Evolutionary conservation across 2,329 filamentous ascomycete species (phyloP).

Genomic region (Dendrostoma leiphaemia): DNA sequence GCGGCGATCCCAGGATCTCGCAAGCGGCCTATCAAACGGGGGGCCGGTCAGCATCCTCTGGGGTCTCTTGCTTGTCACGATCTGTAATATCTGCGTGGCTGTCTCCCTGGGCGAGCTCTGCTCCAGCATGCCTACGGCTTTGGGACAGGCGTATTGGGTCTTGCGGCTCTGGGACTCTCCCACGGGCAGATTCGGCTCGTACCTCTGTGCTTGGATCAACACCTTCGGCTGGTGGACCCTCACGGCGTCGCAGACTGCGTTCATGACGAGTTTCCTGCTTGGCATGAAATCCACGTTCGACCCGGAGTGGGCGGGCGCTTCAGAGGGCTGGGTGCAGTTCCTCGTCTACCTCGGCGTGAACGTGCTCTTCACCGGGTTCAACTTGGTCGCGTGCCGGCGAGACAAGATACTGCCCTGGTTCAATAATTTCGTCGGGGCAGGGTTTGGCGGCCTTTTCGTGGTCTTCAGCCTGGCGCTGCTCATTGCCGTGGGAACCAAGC

Average conservation of each 20-base stretch:
- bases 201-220: constrained; percentile 60
- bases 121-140: constrained; percentile 58
- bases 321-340: constrained; percentile 51
- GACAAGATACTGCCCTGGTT: constrained; percentile 47
- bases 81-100: constrained; percentile 52
- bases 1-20: constrained; percentile 27
- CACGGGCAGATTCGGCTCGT: constrained; percentile 48
- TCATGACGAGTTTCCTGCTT: constrained; percentile 57
- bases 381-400: constrained; percentile 40
- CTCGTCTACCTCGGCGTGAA: constrained; percentile 48
- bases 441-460: constrained; percentile 51
- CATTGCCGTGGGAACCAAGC: constrained; percentile 47
- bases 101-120: constrained; percentile 53
- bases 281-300: constrained; percentile 56
- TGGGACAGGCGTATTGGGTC: constrained; percentile 60
- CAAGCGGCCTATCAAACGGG: constrained; percentile 51
- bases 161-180: constrained; percentile 32
- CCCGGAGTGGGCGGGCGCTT: constrained; percentile 34
- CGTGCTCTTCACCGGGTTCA: constrained; percentile 8
- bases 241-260: constrained; percentile 53
- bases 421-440: constrained; percentile 48
- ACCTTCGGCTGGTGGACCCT: constrained; percentile 59
- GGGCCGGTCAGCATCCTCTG: constrained; percentile 54
- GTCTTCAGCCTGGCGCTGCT: constrained; percentile 49
- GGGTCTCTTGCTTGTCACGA: constrained; percentile 51